Evolutionary conservation across 768 basidiomycete genomes (phyloP), one percentile per base, ranked within the genome.

Genomic region (Coprinopsis marcescibilis): DNA sequence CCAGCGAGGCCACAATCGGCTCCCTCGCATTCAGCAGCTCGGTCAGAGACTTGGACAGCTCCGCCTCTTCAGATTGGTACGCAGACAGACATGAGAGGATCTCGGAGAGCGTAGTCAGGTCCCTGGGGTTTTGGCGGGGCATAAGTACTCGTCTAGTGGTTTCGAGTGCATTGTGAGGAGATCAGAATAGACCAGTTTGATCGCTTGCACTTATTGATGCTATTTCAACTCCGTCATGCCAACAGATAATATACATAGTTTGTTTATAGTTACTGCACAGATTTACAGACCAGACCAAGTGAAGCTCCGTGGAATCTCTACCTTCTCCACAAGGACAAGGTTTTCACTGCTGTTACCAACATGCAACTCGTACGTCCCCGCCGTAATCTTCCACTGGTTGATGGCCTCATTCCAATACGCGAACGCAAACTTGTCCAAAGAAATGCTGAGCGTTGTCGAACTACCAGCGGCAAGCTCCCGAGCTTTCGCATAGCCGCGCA

Each of bases 11-110:
- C 23, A 78, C 55, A 45, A 92, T 77, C 3, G 85, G 83, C 23
- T 83, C 77, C 40, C 79, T 72, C 48, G 81, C 73, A 39, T 84
- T 77, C 10, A 96, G 70, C 23, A 93, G 68, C 33, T 77, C 71
- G 3, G 86, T 72, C 43, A 96, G 77, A 6, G 82, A 80, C 43
- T 74, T 73, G 13, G 89, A 88, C 13, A 94, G 75, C 19, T 83
- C 75, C 25, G 84, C 72, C 60, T 94, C 90, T 57, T 85, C 77
- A 4, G 83, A 80, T 59, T 94, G 82, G 39, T 87, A 75, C 23
- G 73, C 71, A 13, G 89, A 85, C 14, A 91, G 73, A 43, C 77
- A 80, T n/a, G 83, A 78, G 15, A 91, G 65, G 33, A 91, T 81
- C 51, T 89, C 82, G 11, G 79, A 68, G 13, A 89, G 60, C 41